Conservation (phyloP, 169 alveolate genomes). For the Plasmodium sp. region DNA sequence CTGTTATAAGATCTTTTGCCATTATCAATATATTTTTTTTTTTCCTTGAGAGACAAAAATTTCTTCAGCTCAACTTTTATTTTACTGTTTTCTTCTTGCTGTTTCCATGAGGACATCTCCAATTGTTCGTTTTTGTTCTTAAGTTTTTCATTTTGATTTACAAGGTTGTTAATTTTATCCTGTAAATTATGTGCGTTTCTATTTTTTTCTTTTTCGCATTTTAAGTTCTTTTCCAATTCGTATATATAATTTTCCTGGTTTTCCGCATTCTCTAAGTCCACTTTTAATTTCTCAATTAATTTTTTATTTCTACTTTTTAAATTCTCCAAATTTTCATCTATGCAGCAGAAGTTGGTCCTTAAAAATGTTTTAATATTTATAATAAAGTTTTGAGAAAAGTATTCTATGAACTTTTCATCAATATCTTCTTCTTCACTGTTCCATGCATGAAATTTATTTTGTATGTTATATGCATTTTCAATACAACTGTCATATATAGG, state of each 20-base stretch:
- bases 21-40: constrained; percentile 6
- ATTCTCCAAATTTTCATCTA: constrained; percentile 52
- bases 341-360: constrained; percentile 36
- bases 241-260: constrained; percentile 73
- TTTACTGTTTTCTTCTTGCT: constrained; percentile 57
- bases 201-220: constrained; percentile 67
- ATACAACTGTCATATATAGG: constrained; percentile 59
- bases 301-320: constrained; percentile 65
- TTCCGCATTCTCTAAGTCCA: constrained; percentile 64
- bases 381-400: constrained; percentile 48
- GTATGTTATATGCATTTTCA: constrained; percentile 55
- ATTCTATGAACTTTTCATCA: constrained; percentile 58
- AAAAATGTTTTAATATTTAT: constrained; percentile 63
- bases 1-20: constrained; percentile 1
- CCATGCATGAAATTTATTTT: constrained; percentile 36
- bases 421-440: constrained; percentile 22
- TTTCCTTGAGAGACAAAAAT: constrained; percentile 30
- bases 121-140: constrained; percentile 47
- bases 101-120: constrained; percentile 42
- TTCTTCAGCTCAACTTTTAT: constrained; percentile 56
- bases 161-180: constrained; percentile 47
- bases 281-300: constrained; percentile 67
- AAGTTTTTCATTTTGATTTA: constrained; percentile 51
- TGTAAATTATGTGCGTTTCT: constrained; percentile 18
- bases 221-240: constrained; percentile 58